A percentile compares a stretch with the other conserved stretches of the same genome.
Evolutionary conservation across 2,329 filamentous ascomycete species (phyloP).

Genomic region (Aspergillus unguis): DNA sequence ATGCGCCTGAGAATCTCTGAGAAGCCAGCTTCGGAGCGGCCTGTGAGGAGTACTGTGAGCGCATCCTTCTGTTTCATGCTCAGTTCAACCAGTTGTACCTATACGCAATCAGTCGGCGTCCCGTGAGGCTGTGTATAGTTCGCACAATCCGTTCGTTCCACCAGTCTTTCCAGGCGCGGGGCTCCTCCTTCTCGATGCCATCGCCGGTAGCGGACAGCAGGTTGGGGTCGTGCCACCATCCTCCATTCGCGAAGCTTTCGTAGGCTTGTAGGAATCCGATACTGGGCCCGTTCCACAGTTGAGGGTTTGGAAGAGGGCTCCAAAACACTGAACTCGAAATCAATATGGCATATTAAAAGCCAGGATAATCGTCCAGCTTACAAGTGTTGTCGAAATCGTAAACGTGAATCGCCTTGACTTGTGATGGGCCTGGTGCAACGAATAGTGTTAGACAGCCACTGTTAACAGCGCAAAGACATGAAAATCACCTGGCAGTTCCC

Average conservation of each 20-base stretch:
- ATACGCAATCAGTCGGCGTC: slow-evolving; percentile 24
- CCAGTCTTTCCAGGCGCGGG: slow-evolving; percentile 82
- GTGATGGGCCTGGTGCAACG: slow-evolving; percentile 51
- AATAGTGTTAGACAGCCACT: neutral
- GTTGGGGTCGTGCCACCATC: slow-evolving; percentile 94
- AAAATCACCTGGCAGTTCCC: slow-evolving; percentile 63
- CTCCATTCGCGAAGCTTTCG: slow-evolving; percentile 74
- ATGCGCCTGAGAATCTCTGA: slow-evolving; percentile 78
- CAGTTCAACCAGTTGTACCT: slow-evolving; percentile 69
- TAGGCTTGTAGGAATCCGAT: slow-evolving; percentile 73
- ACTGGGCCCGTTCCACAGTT: slow-evolving; percentile 77
- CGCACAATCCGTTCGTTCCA: slow-evolving; percentile 88
- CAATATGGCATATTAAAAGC: slow-evolving; percentile 5
- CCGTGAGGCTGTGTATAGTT: slow-evolving; percentile 24
- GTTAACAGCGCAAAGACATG: neutral
- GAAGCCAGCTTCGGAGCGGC: slow-evolving; percentile 74
- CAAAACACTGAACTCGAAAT: slow-evolving; percentile 66
- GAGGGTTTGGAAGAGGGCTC: slow-evolving; percentile 82
- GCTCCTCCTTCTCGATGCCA: slow-evolving; percentile 77
- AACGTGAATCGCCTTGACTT: slow-evolving; percentile 78
- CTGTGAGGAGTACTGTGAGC: slow-evolving; percentile 81
- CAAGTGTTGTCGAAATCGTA: slow-evolving; percentile 98
- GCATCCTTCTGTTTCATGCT: slow-evolving; percentile 82
- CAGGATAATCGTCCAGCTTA: slow-evolving; percentile 43
- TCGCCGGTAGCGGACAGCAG: slow-evolving; percentile 84